These are phyloP conservation scores for Sungouiella thailandica DNA, from an alignment of 805 yeast species.

Conservation along the genomic window DNA sequence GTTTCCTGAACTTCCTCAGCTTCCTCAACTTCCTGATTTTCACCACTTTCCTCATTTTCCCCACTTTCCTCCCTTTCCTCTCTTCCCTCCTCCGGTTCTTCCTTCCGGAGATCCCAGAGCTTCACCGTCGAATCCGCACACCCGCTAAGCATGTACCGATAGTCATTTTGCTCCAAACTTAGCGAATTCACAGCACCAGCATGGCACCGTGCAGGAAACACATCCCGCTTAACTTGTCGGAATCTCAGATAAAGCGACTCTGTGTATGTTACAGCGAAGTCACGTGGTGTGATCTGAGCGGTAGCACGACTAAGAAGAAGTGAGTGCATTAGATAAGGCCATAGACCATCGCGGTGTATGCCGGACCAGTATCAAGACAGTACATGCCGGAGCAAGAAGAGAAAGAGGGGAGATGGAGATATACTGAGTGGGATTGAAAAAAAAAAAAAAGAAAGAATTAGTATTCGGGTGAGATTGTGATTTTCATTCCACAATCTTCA, in stretches of 20 bases:
- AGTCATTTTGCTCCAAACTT: conserved; percentile 45
- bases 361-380: too few relatives aligned
- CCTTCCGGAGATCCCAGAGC: conserved; percentile 53
- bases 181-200: conserved; percentile 55
- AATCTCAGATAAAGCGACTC: conserved; percentile 33
- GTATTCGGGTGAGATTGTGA: too few relatives aligned
- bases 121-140: conserved; percentile 67
- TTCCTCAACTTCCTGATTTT: too few relatives aligned
- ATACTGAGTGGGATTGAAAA: too few relatives aligned
- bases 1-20: too few relatives aligned
- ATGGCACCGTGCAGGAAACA: conserved; percentile 43
- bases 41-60: conserved; percentile 10
- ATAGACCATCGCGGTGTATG: too few relatives aligned
- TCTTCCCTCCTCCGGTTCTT: conserved; percentile 8
- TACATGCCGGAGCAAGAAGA: too few relatives aligned
- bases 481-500: too few relatives aligned
- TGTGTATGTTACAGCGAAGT: conserved; percentile 30
- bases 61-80: neutral
- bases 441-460: too few relatives aligned
- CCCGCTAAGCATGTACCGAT: conserved; percentile 57
- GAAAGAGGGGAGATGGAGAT: too few relatives aligned
- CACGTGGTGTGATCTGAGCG: conserved; percentile 25
- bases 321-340: too few relatives aligned
- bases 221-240: conserved; percentile 18
- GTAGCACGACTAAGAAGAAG: conserved; percentile 31